Conservation (phyloP, 2,329 filamentous ascomycete genomes). For the Calcarisporium arbuscula region DNA sequence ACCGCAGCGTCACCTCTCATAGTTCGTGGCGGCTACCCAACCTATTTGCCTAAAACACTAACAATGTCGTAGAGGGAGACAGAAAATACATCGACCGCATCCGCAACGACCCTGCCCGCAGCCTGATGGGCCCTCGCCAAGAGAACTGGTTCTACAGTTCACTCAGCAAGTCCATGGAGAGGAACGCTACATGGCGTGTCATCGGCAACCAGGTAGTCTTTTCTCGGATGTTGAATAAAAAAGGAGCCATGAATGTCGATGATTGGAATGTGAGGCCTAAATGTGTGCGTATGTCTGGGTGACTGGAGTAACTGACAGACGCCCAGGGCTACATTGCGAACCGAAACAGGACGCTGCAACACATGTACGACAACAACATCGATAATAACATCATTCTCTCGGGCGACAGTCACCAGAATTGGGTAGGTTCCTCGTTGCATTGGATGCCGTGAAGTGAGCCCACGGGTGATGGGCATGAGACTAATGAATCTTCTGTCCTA, state of each 20-base stretch:
- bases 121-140: constrained; percentile 65
- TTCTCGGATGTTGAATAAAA: constrained; percentile 39
- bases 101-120: constrained; percentile 58
- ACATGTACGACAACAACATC: constrained; percentile 62
- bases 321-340: constrained; percentile 61
- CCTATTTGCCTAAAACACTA: not conserved
- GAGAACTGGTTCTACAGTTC: constrained; percentile 68
- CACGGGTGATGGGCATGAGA: too few relatives aligned
- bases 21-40: constrained; percentile 14
- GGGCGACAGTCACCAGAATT: constrained; percentile 63
- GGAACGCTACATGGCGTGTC: constrained; percentile 65
- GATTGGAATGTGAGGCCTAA: constrained; percentile 26
- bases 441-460: too few relatives aligned
- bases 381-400: constrained; percentile 67
- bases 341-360: constrained; percentile 62
- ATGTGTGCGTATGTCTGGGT: not conserved
- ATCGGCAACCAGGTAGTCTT: constrained; percentile 68
- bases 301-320: too few relatives aligned
- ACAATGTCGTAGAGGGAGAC: constrained; percentile 39
- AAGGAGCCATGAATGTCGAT: constrained; percentile 23
- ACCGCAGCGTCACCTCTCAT: constrained; percentile 54
- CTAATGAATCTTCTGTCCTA: too few relatives aligned
- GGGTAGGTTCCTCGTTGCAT: too few relatives aligned
- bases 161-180: constrained; percentile 49
- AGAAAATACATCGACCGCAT: constrained; percentile 55